phyloP scores from a whole-genome alignment of 2,329 filamentous ascomycete genomes.

The Capronia epimyces region DNA sequence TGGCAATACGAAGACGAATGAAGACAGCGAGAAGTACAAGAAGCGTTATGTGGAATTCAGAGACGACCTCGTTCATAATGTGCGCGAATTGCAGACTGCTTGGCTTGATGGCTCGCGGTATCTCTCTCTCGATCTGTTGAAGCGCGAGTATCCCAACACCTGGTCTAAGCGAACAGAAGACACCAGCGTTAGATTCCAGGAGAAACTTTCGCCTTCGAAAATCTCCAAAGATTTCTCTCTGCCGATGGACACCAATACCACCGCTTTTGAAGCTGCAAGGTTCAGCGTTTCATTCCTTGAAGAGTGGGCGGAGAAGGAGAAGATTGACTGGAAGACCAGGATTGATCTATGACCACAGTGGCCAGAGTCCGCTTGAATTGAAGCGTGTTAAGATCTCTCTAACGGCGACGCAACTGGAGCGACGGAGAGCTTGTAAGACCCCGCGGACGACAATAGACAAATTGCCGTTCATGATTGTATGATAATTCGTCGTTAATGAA shows the following conservation, averaged over 20 bases:
- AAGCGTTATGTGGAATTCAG: constrained; percentile 39
- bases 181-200: constrained; percentile 35
- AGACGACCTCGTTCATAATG: constrained; percentile 38
- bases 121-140: constrained; percentile 39
- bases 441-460: too few relatives aligned
- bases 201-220: constrained; percentile 27
- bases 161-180: constrained; percentile 41
- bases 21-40: constrained; percentile 35
- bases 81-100: constrained; percentile 39
- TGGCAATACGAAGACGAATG: constrained; percentile 33
- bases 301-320: constrained; percentile 45
- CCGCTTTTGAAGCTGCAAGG: constrained; percentile 42
- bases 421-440: too few relatives aligned
- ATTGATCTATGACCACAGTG: constrained; percentile 34
- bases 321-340: constrained; percentile 41
- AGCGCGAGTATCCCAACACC: constrained; percentile 40
- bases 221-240: constrained; percentile 37
- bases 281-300: constrained; percentile 43
- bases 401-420: too few relatives aligned
- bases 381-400: too few relatives aligned
- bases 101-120: constrained; percentile 42
- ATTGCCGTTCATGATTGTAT: background rate
- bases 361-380: background rate
- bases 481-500: background rate
- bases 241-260: constrained; percentile 41